Base-by-base conservation (phyloP, 2,329 filamentous ascomycete genomes). In the Curvularia sp. region DNA sequence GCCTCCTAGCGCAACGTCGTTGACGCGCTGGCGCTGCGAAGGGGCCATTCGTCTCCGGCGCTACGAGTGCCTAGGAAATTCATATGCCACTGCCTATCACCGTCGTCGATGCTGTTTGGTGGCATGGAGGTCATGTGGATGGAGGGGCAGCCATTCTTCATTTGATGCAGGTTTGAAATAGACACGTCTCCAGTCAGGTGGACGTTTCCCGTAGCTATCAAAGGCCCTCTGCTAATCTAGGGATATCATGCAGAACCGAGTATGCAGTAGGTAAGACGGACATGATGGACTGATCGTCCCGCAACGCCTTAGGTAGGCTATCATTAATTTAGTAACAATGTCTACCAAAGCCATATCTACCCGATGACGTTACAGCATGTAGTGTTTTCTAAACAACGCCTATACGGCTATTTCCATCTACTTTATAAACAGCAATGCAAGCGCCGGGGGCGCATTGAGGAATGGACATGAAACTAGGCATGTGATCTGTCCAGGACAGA, bases 1-100 rank as follows among this genome's bases (percentile, higher is more conserved):
- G 43, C 34, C 41, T 15, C 47, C 41, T 57, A 47, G 57, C 50
- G 52, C 43, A 50, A 47, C 56, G 51, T 51, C 36, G 47, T 50
- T 27, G 50, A 58, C 32, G 55, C 55, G 47, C 42, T 36, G 55
- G 30, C 41, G 54, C 56, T 63, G 52, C 49, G 54, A 43, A 43
- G 42, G 47, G 53, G 55, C 32, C 25, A 53, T 41, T 15, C 32
- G 15, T 36, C 47, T 50, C 56, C 47, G 52, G 52, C 56, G 52
- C 56, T 55, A 59, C 36, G 54, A n/a, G 25, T 47, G 41, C 56
- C 50, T 38, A 32, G 45, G 23, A 32, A 30, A 13, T 32, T 23
- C 55, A 27, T 28, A 21, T 45, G 28, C 43, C 38, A 30, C 13
- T 34, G 9, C 23, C 49, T 13, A 43, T 43, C 36, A 45, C 28